Percentiles rank a stretch among this genome's conserved stretches.
Evolutionary conservation across 495 filamentous ascomycete genomes (phyloP).

Genomic region (Corynascus novoguineensis): DNA sequence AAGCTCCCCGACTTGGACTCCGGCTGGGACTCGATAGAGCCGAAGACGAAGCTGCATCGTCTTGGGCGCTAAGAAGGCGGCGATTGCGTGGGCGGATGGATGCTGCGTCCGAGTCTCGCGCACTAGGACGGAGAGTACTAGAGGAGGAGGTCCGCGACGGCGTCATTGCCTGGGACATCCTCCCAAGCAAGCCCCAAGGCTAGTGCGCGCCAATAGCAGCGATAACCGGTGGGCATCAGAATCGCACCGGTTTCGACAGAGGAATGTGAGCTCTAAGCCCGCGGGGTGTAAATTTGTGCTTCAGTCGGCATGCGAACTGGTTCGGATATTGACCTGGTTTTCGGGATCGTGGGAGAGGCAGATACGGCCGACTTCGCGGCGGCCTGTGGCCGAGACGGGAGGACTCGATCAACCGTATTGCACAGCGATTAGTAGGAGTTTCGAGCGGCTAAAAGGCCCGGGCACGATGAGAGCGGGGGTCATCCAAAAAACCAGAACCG

Average conservation of each 20-base stretch:
- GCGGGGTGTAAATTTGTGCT: neutral
- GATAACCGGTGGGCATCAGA: conserved; percentile 29
- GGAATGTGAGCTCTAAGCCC: neutral
- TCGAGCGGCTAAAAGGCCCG: neutral
- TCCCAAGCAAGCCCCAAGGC: conserved; percentile 25
- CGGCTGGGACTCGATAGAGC: conserved; percentile 24
- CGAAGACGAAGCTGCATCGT: conserved; percentile 16
- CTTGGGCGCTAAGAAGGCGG: conserved; percentile 17
- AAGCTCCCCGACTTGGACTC: conserved; percentile 31
- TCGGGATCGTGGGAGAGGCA: neutral
- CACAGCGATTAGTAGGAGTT: conserved; percentile 3
- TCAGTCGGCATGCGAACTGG: neutral
- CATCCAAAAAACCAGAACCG: conserved; percentile 1
- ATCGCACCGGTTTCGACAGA: conserved; percentile 16
- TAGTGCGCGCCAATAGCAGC: conserved; percentile 24
- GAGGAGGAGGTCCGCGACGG: conserved; percentile 25
- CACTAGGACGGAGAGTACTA: conserved; percentile 22
- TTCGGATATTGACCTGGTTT: neutral
- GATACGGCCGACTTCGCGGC: neutral
- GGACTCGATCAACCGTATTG: conserved; percentile 2
- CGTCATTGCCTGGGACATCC: conserved; percentile 30
- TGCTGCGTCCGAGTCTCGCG: conserved; percentile 21
- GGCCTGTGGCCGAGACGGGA: neutral
- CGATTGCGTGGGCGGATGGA: conserved; percentile 31
- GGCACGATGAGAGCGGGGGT: neutral